Evolutionary conservation across 768 basidiomycete species (phyloP).

Genomic region (Lactarius indigo): DNA sequence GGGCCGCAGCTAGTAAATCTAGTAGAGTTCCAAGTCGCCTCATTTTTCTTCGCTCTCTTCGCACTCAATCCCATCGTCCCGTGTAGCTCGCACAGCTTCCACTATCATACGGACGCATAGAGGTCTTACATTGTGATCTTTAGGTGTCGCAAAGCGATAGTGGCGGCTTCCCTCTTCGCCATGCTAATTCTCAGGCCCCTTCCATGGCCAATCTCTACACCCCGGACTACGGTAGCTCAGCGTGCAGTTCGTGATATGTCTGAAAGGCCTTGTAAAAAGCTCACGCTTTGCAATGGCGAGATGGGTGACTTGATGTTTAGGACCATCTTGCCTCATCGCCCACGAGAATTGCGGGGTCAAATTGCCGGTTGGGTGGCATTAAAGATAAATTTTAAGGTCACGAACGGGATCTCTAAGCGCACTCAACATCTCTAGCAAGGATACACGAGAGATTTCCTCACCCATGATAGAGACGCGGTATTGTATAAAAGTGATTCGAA

Average conservation of each 20-base stretch:
- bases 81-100: too few species aligned
- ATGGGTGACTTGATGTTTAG: not conserved
- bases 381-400: not conserved
- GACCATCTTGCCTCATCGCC: not conserved
- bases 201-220: not conserved
- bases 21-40: too few species aligned
- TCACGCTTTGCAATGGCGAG: not conserved
- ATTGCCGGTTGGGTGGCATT: not conserved
- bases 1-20: too few species aligned
- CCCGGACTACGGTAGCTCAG: conserved; percentile 4
- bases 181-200: not conserved
- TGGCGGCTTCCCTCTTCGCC: not conserved
- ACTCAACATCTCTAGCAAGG: not conserved
- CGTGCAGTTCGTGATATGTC: not conserved
- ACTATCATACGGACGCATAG: too few species aligned
- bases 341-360: not conserved
- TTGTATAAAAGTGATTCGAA: not conserved
- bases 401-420: not conserved
- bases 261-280: not conserved
- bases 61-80: too few species aligned
- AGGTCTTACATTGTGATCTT: not conserved
- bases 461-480: not conserved
- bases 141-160: not conserved
- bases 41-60: too few species aligned
- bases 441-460: not conserved